Evolutionary conservation across 139 green algal species (phyloP), one percentile per base, ranked within the genome.

Genomic region (Chlorella sp.): DNA sequence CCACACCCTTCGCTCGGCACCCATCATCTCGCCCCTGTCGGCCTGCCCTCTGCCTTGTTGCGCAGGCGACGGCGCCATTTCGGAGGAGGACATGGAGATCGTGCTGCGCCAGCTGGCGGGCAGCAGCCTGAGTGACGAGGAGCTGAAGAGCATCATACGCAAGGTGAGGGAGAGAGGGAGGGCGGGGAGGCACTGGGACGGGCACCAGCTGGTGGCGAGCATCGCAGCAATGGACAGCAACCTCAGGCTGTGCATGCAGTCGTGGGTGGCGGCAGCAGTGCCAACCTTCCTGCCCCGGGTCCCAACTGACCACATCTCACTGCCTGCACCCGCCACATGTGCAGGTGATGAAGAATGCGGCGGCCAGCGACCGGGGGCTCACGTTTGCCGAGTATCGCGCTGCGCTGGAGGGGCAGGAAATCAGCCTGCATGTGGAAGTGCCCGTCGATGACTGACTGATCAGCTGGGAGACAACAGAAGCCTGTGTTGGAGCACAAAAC

Each of bases 91-190:
- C 92, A 89, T 98, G 92, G 84, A 93, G 69, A 88, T 96, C 38
- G 95, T 98, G 86, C 75, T 98, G 74, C 89, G 93, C 39, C 95
- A 98, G 81, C 87, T 96, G 47, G 95, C 91, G 30, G 96, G 96
- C 78, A 93, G 85, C 75, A 91, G 72, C 32, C 88, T 98, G 38
- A 91, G 51, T 68, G 94, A 97, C 63, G 89, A 92, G 11, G 90
- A 97, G 67, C 74, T 96, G 21, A 69, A 74, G 13, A 67, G 80
- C 30, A 56, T 98, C 18, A 88, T 95, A 2, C 47, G 68, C 7
- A 74, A 87, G 65, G 90, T 88, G 64, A 36, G 88, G 23, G 13
- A 26, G 51, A 41, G 64, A 18, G 47, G 41, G n/a, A 67, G 28
- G 20, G 38, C 39, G 12, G 60, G 9, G 26, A 23, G 60, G 20